phyloP scores from a whole-genome alignment of 2,329 filamentous ascomycete genomes.

The Pseudocercospora fijiensis region DNA sequence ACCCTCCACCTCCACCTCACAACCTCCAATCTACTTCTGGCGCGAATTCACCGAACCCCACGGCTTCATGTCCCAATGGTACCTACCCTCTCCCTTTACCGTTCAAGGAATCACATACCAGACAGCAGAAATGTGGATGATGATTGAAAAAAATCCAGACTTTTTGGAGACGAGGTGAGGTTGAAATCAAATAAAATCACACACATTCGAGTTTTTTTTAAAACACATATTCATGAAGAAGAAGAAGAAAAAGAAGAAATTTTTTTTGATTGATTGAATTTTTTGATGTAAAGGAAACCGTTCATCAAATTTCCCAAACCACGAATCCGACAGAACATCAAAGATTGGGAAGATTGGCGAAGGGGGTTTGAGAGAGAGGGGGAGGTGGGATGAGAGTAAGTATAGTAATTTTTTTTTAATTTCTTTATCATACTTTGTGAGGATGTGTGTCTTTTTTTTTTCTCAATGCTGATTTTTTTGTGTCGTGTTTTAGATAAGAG shows the following conservation, averaged over 20 bases:
- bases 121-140: conserved; percentile 51
- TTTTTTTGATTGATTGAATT: not conserved
- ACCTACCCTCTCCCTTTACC: conserved; percentile 52
- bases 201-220: too few relatives aligned
- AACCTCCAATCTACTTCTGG: conserved; percentile 45
- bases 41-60: conserved; percentile 45
- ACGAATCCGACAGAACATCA: conserved; percentile 52
- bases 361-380: conserved; percentile 53
- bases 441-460: too few relatives aligned
- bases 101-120: conserved; percentile 41
- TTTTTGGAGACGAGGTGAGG: conserved; percentile 44
- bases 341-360: conserved; percentile 56
- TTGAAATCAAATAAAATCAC: too few relatives aligned
- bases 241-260: too few relatives aligned
- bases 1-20: not conserved
- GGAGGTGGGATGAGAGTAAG: conserved; percentile 50
- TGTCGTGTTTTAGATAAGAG: conserved; percentile 44
- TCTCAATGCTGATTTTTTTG: not conserved
- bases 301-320: conserved; percentile 51
- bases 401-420: conserved; percentile 2
- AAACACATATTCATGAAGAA: too few relatives aligned
- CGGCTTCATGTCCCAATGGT: conserved; percentile 66
- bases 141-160: conserved; percentile 49
- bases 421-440: too few relatives aligned
- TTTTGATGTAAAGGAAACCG: conserved; percentile 38